Percentiles rank a stretch among this genome's conserved stretches.
phyloP scores from a whole-genome alignment of 257 asterid species.

The Capsicum pubescens region DNA sequence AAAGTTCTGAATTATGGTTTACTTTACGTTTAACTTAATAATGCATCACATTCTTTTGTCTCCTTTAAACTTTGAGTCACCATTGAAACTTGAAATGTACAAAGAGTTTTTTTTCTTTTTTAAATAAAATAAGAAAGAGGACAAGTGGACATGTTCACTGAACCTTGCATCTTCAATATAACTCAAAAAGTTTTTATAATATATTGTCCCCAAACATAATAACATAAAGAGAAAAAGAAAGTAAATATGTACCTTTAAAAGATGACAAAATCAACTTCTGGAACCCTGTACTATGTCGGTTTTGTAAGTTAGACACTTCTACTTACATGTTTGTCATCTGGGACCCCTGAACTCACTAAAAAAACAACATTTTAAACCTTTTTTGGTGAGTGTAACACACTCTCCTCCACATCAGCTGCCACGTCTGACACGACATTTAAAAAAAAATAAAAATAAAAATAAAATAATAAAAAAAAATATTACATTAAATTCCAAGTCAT shows the following conservation, averaged over 20 bases:
- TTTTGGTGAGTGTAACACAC: too few relatives aligned
- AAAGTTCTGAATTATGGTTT: neutral
- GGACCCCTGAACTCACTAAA: too few relatives aligned
- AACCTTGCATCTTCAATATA: conserved; percentile 26
- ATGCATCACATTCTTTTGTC: conserved; percentile 23
- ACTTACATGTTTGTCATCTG: too few relatives aligned
- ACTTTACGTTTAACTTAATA: conserved; percentile 20
- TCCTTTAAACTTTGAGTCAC: conserved; percentile 15
- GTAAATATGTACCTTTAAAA: neutral
- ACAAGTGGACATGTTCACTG: conserved; percentile 28
- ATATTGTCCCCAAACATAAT: neutral
- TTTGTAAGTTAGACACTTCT: too few relatives aligned
- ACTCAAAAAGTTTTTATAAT: neutral
- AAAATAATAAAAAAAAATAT: too few relatives aligned
- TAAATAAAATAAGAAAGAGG: neutral
- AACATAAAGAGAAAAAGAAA: neutral
- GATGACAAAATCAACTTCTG: too few relatives aligned
- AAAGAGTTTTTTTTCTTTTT: neutral
- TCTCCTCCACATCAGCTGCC: too few relatives aligned
- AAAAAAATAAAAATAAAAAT: too few relatives aligned
- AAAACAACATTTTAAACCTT: too few relatives aligned
- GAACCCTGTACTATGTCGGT: too few relatives aligned
- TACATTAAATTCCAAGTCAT: too few relatives aligned
- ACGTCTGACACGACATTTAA: too few relatives aligned
- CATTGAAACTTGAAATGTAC: neutral